Conservation (phyloP, 78 protist species). For the Emiliania huxleyi region DNA sequence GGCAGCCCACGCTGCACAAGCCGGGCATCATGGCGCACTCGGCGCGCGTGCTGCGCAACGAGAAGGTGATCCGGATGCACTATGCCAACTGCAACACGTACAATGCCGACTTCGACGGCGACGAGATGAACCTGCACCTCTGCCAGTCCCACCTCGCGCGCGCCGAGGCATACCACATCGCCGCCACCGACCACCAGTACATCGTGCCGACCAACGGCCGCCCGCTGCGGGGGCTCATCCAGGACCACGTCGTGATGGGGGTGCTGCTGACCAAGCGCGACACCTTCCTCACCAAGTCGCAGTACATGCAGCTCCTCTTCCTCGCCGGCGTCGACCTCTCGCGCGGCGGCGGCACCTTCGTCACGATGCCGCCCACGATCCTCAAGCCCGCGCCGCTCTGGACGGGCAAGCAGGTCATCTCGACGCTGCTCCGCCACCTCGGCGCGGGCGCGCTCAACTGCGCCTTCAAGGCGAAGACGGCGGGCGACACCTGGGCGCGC, state of each 20-base stretch:
- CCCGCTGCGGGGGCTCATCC: slow-evolving; percentile 99
- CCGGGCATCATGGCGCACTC: slow-evolving; percentile 88
- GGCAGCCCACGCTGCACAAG: slow-evolving; percentile 99
- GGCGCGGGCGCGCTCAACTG: neutral
- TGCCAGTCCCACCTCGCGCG: slow-evolving; percentile 10
- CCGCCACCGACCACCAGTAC: slow-evolving; percentile 83
- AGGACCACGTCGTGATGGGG: slow-evolving; percentile 97
- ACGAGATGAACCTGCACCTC: slow-evolving; percentile 54
- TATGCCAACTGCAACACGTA: slow-evolving; percentile 94
- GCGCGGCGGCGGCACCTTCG: neutral
- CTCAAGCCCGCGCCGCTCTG: slow-evolving; percentile 52
- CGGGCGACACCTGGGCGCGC: neutral
- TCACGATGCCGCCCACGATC: slow-evolving; percentile 6
- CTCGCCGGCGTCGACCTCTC: neutral
- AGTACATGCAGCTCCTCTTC: slow-evolving; percentile 69
- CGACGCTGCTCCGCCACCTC: neutral
- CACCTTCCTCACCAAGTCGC: slow-evolving; percentile 71
- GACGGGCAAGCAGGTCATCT: slow-evolving; percentile 62
- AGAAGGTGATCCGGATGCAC: slow-evolving; percentile 74
- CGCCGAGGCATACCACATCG: slow-evolving; percentile 83
- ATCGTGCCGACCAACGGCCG: slow-evolving; percentile 80
- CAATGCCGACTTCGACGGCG: slow-evolving; percentile 71
- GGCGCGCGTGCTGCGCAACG: slow-evolving; percentile 55
- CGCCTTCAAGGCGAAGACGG: neutral
- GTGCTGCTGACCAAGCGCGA: slow-evolving; percentile 83